A percentile compares a stretch with the other conserved stretches of the same genome.
Evolutionary conservation across 495 filamentous ascomycete species (phyloP).

Genomic region (Xylaria flabelliformis): DNA sequence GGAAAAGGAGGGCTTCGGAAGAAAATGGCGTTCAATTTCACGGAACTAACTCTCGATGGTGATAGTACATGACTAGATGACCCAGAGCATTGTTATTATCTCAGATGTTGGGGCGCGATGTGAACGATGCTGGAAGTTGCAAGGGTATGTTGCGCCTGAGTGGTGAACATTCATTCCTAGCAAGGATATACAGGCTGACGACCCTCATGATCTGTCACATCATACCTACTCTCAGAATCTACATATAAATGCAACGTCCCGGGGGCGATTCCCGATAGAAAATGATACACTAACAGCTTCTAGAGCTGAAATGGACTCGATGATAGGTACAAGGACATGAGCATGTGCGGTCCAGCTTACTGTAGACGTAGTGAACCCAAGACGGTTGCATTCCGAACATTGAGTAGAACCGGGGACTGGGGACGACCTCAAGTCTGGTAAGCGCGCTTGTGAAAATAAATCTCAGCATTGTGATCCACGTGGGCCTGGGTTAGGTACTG

Average conservation of each 20-base stretch:
- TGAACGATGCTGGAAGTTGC: not conserved
- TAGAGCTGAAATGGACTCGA: not conserved
- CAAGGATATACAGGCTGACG: not conserved
- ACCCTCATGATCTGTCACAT: not conserved
- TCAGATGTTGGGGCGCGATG: not conserved
- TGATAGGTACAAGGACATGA: not conserved
- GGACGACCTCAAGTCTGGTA: too few relatives aligned
- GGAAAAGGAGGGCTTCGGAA: not conserved
- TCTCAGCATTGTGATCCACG: too few relatives aligned
- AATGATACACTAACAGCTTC: not conserved
- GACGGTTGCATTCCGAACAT: not conserved
- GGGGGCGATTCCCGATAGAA: not conserved
- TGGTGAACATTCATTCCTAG: not conserved
- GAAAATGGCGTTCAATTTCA: not conserved
- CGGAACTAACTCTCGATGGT: not conserved
- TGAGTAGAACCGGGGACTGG: not conserved
- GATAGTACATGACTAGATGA: not conserved
- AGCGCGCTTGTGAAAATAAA: too few relatives aligned
- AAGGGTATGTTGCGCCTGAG: not conserved
- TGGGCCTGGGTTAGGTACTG: too few relatives aligned
- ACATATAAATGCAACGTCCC: not conserved
- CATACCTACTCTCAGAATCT: not conserved
- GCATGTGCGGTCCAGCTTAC: not conserved
- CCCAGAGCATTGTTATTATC: not conserved
- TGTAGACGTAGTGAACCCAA: not conserved